Evolutionary conservation across 2,329 filamentous ascomycete species (phyloP).

Genomic region (Fusarium sp.): DNA sequence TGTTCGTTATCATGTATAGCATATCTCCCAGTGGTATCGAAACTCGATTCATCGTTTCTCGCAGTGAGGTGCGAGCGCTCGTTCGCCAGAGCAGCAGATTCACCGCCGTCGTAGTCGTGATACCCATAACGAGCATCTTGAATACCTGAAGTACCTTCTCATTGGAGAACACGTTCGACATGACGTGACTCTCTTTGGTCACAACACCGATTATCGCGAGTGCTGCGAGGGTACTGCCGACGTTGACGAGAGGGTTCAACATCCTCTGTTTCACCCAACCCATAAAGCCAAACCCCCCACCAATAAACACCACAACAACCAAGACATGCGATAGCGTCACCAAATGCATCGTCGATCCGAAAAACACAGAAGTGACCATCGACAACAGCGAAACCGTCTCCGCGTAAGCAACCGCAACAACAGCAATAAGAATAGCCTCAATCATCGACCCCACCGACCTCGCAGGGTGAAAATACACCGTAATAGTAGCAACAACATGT

Average conservation of each 20-base stretch:
- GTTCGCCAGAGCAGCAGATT: slow-evolving; percentile 82
- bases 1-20: slow-evolving; percentile 81
- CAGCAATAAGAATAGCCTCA: slow-evolving; percentile 80
- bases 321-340: slow-evolving; percentile 79
- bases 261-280: slow-evolving; percentile 87
- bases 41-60: slow-evolving; percentile 75
- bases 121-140: slow-evolving; percentile 83
- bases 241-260: slow-evolving; percentile 81
- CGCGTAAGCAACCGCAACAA: slow-evolving; percentile 79
- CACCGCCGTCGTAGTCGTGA: slow-evolving; percentile 73
- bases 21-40: slow-evolving; percentile 83
- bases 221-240: slow-evolving; percentile 85
- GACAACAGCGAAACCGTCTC: slow-evolving; percentile 78
- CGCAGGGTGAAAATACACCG: slow-evolving; percentile 93
- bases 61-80: slow-evolving; percentile 78
- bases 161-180: slow-evolving; percentile 83
- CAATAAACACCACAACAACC: slow-evolving; percentile 84
- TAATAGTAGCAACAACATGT: slow-evolving; percentile 92
- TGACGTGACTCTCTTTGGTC: slow-evolving; percentile 89
- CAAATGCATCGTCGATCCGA: slow-evolving; percentile 72
- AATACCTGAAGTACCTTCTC: slow-evolving; percentile 83
- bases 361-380: slow-evolving; percentile 85
- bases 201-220: slow-evolving; percentile 89
- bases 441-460: slow-evolving; percentile 89
- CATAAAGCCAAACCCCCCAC: slow-evolving; percentile 85